phyloP scores from a whole-genome alignment of 2,329 filamentous ascomycete genomes.

The Colletotrichum sp. region DNA sequence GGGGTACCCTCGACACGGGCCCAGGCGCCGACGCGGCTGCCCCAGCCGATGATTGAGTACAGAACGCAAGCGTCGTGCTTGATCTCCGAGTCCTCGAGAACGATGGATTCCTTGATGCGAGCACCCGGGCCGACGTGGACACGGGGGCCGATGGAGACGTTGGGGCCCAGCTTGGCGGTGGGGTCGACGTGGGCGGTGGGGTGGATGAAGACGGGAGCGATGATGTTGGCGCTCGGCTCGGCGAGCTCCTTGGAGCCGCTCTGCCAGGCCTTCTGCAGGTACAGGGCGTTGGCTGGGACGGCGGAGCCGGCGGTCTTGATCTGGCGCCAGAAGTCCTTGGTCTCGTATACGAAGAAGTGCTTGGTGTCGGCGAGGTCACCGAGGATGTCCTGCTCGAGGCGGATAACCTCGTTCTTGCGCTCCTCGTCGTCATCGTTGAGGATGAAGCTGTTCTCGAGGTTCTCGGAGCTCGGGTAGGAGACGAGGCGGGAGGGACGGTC shows the following conservation, averaged over 20 bases:
- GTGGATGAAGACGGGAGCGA: slow-evolving; percentile 95
- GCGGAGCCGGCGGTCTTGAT: slow-evolving; percentile 99
- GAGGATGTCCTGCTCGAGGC: slow-evolving; percentile 95
- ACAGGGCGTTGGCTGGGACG: slow-evolving; percentile 94
- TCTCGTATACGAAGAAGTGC: slow-evolving; percentile 98
- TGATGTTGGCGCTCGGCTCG: slow-evolving; percentile 82
- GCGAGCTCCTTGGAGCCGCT: slow-evolving; percentile 81
- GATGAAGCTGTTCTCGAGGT: slow-evolving; percentile 73
- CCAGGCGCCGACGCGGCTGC: slow-evolving; percentile 96
- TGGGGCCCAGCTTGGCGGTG: slow-evolving; percentile 94
- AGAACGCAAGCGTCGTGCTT: slow-evolving; percentile 96
- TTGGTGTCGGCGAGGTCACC: slow-evolving; percentile 95
- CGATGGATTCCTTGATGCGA: slow-evolving; percentile 93
- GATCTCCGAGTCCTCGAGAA: slow-evolving; percentile 93
- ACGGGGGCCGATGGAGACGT: slow-evolving; percentile 94
- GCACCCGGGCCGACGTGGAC: slow-evolving; percentile 84
- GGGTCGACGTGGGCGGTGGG: slow-evolving; percentile 89
- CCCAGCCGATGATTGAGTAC: slow-evolving; percentile 97
- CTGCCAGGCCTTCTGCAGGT: slow-evolving; percentile 93
- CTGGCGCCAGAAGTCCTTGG: slow-evolving; percentile 99
- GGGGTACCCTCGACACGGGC: slow-evolving; percentile 96
- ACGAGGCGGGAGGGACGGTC: slow-evolving; percentile 83
- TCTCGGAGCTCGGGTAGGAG: slow-evolving; percentile 95
- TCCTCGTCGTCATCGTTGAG: slow-evolving; percentile 61
- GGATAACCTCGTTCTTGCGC: slow-evolving; percentile 83